A percentile compares a stretch with the other conserved stretches of the same genome.
Conservation (phyloP, 345 rosid species). For the Lepidium didymum region DNA sequence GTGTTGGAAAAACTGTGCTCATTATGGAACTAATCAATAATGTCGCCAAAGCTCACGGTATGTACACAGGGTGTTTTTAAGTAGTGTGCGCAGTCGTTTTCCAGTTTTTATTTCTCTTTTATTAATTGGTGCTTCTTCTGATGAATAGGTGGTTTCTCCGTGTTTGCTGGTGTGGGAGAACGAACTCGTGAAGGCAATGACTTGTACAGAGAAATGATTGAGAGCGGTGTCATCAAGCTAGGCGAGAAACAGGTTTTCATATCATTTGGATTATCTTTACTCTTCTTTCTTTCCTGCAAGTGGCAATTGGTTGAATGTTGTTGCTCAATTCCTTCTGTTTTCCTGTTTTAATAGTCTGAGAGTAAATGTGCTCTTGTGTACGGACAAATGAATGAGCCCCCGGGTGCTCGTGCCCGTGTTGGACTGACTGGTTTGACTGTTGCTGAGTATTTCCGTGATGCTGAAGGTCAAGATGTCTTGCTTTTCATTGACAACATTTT, state of each 20-base stretch:
- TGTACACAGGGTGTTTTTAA: background rate
- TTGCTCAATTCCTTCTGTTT: background rate
- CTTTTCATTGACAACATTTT: slow-evolving; percentile 95
- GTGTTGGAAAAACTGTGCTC: slow-evolving; percentile 97
- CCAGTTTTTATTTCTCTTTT: background rate
- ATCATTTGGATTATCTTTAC: background rate
- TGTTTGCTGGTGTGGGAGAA: slow-evolving; percentile 98
- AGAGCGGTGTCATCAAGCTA: slow-evolving; percentile 99
- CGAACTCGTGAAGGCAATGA: slow-evolving; percentile 99
- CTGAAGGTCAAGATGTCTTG: slow-evolving; percentile 98
- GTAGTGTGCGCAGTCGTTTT: background rate
- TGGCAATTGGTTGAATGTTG: background rate
- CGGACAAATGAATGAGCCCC: slow-evolving; percentile 99
- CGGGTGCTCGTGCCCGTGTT: slow-evolving; percentile 99
- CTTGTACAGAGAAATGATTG: slow-evolving; percentile 97
- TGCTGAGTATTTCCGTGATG: slow-evolving; percentile 98
- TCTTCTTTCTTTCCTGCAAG: background rate
- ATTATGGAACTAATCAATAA: slow-evolving; percentile 98
- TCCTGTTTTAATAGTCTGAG: slow-evolving; percentile 43
- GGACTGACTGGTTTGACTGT: slow-evolving; percentile 97
- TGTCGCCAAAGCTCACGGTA: slow-evolving; percentile 96
- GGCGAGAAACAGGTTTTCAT: slow-evolving; percentile 80
- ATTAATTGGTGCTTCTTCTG: slow-evolving; percentile 1
- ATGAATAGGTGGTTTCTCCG: slow-evolving; percentile 89
- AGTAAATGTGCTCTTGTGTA: slow-evolving; percentile 98